A percentile compares a stretch with the other conserved stretches of the same genome.
These are phyloP conservation scores for Penicillium sp. DNA, from an alignment of 2,329 filamentous ascomycete genomes.

Conservation along the genomic window DNA sequence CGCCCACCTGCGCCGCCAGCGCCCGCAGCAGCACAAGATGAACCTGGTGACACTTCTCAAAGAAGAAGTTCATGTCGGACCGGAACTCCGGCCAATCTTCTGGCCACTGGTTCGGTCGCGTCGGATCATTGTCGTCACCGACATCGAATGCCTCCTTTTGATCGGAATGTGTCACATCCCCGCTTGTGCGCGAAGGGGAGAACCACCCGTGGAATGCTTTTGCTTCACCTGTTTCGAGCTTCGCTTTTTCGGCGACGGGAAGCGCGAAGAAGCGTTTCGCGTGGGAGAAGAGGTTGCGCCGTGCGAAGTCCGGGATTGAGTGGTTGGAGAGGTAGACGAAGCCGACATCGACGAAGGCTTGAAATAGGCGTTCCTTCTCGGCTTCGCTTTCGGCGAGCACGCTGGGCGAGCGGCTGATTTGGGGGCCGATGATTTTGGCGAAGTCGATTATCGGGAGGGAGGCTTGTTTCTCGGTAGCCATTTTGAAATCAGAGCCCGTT, in stretches of 20 bases:
- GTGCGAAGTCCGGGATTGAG: conserved; percentile 8
- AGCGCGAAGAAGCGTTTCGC: conserved; percentile 7
- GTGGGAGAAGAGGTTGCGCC: conserved; percentile 11
- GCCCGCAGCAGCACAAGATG: conserved; percentile 11
- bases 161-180: conserved; percentile 4
- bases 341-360: conserved; percentile 12
- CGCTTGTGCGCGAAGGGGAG: conserved; percentile 6
- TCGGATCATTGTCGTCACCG: conserved; percentile 12
- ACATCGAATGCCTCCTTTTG: conserved; percentile 15
- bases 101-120: conserved; percentile 12
- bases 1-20: conserved; percentile 6
- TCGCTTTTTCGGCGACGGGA: conserved; percentile 2
- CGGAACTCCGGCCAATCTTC: conserved; percentile 11
- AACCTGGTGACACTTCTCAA: conserved; percentile 12
- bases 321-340: conserved; percentile 16
- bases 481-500: too few relatives aligned
- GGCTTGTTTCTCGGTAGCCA: neutral
- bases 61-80: conserved; percentile 14
- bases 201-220: conserved; percentile 17
- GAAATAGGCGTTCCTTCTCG: conserved; percentile 11
- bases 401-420: neutral
- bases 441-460: conserved; percentile 9
- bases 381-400: neutral
- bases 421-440: conserved; percentile 8
- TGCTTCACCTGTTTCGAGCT: conserved; percentile 10